Percentiles rank a stretch among this genome's conserved stretches.
Evolutionary conservation across 2,329 filamentous ascomycete genomes (phyloP).

Genomic region (Colletotrichum australisinense): DNA sequence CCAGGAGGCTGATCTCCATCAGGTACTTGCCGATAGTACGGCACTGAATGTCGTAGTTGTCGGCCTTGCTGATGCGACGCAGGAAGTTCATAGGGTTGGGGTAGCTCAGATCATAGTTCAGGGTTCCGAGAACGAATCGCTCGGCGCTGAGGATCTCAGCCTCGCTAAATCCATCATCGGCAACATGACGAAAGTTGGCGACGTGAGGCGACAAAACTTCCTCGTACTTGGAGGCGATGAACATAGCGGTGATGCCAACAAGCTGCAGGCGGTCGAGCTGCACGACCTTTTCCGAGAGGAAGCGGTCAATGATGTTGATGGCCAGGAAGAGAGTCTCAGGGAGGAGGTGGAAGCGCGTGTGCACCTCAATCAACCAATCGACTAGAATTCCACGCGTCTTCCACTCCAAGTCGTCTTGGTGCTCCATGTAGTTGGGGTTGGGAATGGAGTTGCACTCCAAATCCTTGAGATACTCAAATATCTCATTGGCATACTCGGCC

Average conservation of each 20-base stretch:
- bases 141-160: conserved; percentile 97
- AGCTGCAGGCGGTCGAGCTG: conserved; percentile 96
- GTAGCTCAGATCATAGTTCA: conserved; percentile 98
- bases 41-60: conserved; percentile 98
- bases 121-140: conserved; percentile 88
- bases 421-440: conserved; percentile 94
- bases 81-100: conserved; percentile 99
- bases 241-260: conserved; percentile 98
- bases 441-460: conserved; percentile 83
- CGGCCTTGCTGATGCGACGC: conserved; percentile 97
- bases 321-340: conserved; percentile 97
- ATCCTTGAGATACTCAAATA: conserved; percentile 94
- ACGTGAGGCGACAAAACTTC: conserved; percentile 97
- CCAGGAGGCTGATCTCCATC: conserved; percentile 95
- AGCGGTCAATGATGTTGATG: conserved; percentile 98
- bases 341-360: conserved; percentile 94
- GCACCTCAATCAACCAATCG: conserved; percentile 98
- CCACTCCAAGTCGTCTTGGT: conserved; percentile 96
- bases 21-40: conserved; percentile 97
- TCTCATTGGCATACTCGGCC: conserved; percentile 95
- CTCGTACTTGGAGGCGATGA: conserved; percentile 99
- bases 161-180: conserved; percentile 95
- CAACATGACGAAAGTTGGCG: conserved; percentile 95
- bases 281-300: conserved; percentile 94
- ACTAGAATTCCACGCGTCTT: conserved; percentile 97